Base-by-base conservation (phyloP, 1,284 basidiomycete genomes). In the Ganoderma meredithae region DNA sequence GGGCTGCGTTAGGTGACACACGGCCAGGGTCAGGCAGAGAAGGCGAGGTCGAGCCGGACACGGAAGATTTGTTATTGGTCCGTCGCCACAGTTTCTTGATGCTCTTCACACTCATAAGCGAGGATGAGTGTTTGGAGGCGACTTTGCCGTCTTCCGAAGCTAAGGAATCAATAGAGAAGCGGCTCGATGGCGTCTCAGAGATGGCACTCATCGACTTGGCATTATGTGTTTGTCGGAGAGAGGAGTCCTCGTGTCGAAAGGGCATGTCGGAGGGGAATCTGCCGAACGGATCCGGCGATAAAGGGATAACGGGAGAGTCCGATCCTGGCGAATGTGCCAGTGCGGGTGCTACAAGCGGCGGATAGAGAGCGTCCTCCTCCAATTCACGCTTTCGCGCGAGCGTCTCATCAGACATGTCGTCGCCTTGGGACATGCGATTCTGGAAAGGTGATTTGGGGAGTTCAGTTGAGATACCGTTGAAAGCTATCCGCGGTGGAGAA, bases 271-370 rank as follows among this genome's bases (percentile, higher is more conserved):
- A 90, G 22, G 92, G 84, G 74, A 86, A 90, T 33, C 92, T 84
- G 22, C 90, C 88, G 75, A 94, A 94, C 40, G 92, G 92, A 79
- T 94, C 92, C 9, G 92, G 90, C 8, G 92, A 92, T 25, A 93
- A 81, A 40, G 92, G 92, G 66, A 94, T 90, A 64, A 86, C 78
- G 66, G 86, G 88, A 47, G 83, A 86, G 64, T 78, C 74, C 58
- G 67, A 53, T 66, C 72, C 69, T 52, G 52, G 58, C 56, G 70
- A 70, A 49, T 69, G 75, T 53, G 76, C 74, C 68, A 77, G 71
- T 55, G 76, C 73, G 62, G 76, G 76, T 19, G 79, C 73, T 43
- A 79, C 79, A 55, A 81, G 76, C 5, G 82, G 76, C 19, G 83
- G 82, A 76, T 88, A 90, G 25, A 81, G 73, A 6, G 63, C 71